Base-by-base conservation (phyloP, 345 rosid species). In the Aegle marmelos region DNA sequence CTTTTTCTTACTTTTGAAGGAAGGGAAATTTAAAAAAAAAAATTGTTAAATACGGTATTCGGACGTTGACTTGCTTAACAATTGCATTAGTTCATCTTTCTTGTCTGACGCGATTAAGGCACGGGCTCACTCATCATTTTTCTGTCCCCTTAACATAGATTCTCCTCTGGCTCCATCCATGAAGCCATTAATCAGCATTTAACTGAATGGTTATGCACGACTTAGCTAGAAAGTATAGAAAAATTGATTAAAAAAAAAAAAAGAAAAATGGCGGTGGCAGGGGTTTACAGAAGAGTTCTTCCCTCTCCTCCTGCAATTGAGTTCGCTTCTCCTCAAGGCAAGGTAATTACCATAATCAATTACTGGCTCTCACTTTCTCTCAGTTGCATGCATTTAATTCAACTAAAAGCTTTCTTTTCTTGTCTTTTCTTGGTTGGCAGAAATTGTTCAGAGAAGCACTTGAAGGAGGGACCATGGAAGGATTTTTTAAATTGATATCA, bases 271-370 rank as follows among this genome's bases (percentile, higher is more conserved):
- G 89, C 90, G 22, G 76, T 79, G 65, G 83, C 93, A n/a, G 86
- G 91, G 41, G 58, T 86, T 4, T 90, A 88, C 82, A 78, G 89
- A 37, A 80, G 91, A 76, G 72, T 39, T 60, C 93, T 88, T 71
- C 90, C 93, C 37, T 86, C 91, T 74, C 93, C 93, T 70, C 93
- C 93, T 3, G 93, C 93, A 4, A 85, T 85, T 17, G 93, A 90
- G 68, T 90, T 90, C 74, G 83, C 93, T 78, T 90, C 91, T 17
- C 48, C 89, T 9, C 78, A 86, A 61, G 90, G 93, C 13, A 90
- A 88, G 91, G 93, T 83, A 53, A 53, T 53, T 25, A 22, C n/a
- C 9, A 69, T 80, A 30, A 7, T 66, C 21, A 25, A 21, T 11
- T 34, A 48, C 1, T 24, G 58, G 48, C 41, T 3, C 34, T 5